phyloP scores from a whole-genome alignment of 2,329 filamentous ascomycete genomes.

The Colletotrichum tamarilloi region DNA sequence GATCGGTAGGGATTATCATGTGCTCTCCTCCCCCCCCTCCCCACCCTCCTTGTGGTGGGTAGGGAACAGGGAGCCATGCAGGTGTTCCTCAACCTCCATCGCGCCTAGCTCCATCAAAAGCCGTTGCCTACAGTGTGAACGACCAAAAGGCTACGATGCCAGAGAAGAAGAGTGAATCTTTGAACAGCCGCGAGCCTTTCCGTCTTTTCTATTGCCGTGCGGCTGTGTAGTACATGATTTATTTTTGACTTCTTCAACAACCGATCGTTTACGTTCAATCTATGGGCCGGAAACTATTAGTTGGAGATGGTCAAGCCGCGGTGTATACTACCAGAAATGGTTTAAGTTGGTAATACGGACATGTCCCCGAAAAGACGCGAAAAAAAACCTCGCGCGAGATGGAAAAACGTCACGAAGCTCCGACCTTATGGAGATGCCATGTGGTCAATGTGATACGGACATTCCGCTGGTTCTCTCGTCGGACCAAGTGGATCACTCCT shows the following conservation, averaged over 20 bases:
- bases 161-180: too few species aligned
- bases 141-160: not conserved
- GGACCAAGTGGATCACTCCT: not conserved
- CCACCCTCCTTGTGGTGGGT: not conserved
- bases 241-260: not conserved
- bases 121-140: conserved; percentile 19
- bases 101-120: conserved; percentile 2
- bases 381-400: not conserved
- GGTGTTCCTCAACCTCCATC: conserved; percentile 4
- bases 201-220: not conserved
- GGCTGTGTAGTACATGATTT: not conserved
- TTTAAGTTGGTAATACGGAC: not conserved
- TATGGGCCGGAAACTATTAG: not conserved
- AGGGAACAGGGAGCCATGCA: not conserved
- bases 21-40: not conserved
- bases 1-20: not conserved
- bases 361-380: not conserved
- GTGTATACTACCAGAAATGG: not conserved
- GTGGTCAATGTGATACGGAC: not conserved
- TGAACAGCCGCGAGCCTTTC: not conserved
- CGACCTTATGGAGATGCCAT: too few species aligned
- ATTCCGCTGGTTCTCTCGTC: not conserved
- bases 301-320: not conserved
- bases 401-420: too few species aligned
- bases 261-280: not conserved